Evolutionary conservation across 306 rosid genomes (phyloP).

Genomic region (Rosa multiflora): DNA sequence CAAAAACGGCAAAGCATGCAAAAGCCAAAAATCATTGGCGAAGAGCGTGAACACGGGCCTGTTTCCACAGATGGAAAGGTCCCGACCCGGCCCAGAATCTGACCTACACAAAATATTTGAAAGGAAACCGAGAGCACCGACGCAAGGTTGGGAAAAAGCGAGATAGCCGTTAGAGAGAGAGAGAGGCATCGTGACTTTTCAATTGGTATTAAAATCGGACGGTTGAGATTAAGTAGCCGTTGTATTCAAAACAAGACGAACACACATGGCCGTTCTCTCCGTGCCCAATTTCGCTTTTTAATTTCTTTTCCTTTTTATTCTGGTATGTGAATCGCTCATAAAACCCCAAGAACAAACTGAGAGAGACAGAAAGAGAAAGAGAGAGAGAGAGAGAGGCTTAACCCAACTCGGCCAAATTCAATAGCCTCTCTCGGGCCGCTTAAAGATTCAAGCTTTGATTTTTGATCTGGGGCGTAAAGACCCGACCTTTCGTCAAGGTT

Average conservation of each 20-base stretch:
- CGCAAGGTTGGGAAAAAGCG: background rate
- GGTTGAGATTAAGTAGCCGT: constrained; percentile 42
- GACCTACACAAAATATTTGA: background rate
- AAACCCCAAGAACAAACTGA: constrained; percentile 15
- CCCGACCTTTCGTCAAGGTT: constrained; percentile 15
- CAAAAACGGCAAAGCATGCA: background rate
- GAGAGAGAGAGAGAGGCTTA: background rate
- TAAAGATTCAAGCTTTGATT: constrained; percentile 17
- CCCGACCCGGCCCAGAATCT: background rate
- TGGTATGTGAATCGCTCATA: background rate
- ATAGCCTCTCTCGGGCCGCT: constrained; percentile 3
- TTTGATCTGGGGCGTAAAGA: background rate
- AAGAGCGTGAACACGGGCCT: background rate
- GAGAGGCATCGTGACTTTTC: constrained; percentile 22
- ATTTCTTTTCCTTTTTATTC: constrained; percentile 7
- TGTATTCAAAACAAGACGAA: constrained; percentile 34
- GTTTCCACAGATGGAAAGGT: background rate
- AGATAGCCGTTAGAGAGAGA: constrained; percentile 32
- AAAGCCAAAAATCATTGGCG: background rate
- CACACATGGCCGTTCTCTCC: constrained; percentile 29
- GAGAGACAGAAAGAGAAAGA: background rate
- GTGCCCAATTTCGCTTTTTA: constrained; percentile 23
- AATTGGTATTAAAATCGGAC: constrained; percentile 21
- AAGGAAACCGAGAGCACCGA: constrained; percentile 9
- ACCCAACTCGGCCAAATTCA: background rate